phyloP scores from a whole-genome alignment of 371 early-diverging fungal genomes.

The Thermomucor indicae-seudaticae region DNA sequence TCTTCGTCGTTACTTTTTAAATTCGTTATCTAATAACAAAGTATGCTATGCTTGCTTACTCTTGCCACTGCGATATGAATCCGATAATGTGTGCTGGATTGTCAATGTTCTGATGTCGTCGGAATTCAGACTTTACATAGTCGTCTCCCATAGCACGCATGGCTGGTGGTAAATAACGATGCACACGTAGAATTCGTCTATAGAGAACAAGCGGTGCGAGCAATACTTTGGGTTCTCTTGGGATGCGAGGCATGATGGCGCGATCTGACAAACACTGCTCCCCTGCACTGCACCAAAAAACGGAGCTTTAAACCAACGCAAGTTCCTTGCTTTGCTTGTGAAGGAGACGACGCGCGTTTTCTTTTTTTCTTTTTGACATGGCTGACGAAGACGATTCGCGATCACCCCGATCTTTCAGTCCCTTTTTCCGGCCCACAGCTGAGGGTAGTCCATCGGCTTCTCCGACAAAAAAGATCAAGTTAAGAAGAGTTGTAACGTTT shows the following conservation, averaged over 20 bases:
- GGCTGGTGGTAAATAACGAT: slow-evolving; percentile 53
- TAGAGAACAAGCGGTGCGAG: slow-evolving; percentile 58
- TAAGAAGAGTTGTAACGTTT: background rate
- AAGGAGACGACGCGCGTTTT: background rate
- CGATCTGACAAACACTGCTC: too few species aligned
- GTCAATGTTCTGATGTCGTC: slow-evolving; percentile 56
- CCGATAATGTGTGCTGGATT: slow-evolving; percentile 67
- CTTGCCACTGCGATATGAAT: slow-evolving; percentile 63
- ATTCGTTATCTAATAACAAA: background rate
- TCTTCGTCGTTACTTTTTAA: background rate
- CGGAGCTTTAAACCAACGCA: background rate
- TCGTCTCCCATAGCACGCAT: slow-evolving; percentile 63
- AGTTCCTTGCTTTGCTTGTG: background rate
- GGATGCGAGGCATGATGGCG: slow-evolving; percentile 4
- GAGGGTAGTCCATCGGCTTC: background rate
- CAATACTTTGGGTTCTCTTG: slow-evolving; percentile 24
- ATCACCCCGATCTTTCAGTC: background rate
- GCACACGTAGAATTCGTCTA: slow-evolving; percentile 55
- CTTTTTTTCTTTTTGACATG: background rate
- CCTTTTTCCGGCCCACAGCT: background rate
- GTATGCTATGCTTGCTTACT: too few species aligned
- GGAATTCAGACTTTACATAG: slow-evolving; percentile 66
- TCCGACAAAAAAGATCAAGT: background rate
- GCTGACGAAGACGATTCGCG: background rate
- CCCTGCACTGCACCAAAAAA: background rate